Base-by-base conservation (phyloP, 441 rosid genomes). In the Hura crepitans region DNA sequence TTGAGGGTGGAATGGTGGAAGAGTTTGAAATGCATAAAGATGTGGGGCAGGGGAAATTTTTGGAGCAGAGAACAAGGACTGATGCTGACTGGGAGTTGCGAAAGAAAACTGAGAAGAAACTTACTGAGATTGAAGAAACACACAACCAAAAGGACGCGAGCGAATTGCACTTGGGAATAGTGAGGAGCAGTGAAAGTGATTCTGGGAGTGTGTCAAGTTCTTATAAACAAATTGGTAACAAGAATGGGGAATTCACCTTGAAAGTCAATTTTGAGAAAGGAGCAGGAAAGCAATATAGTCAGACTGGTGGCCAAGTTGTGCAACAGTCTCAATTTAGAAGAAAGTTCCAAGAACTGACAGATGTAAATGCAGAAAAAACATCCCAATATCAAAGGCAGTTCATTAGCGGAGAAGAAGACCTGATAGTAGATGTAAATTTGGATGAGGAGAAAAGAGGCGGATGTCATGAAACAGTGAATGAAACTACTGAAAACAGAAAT, bases 31-130 rank as follows among this genome's bases (percentile, higher is more conserved):
- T 65, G 70, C 75, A 55, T 58, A 62, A 47, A 13, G 76, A 60
- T 49, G 74, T 68, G 25, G 64, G 57, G 46, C 23, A 53, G 50
- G 76, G 30, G 54, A 77, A 68, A 76, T 60, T 74, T 58, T 51
- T 49, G 53, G 81, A 76, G 55, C 62, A 47, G 62, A 78, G 76
- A 54, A 62, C 64, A n/a, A 79, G 83, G 59, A 78, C 58, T 46
- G 55, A 43, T 75, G 72, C 76, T 47, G 83, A 81, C 33, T 82
- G 89, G 91, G 90, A 83, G 75, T 77, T 81, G 85, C 84, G 87
- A 69, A 90, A 83, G 80, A 88, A 77, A 65, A 86, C 93, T 6
- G 95, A 87, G 79, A 92, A 90, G 83, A 89, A 84, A 76, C 83
- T 87, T 72, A 72, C 75, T 74, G 92, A 84, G 71, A 37, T 33